Evolutionary conservation across 495 filamentous ascomycete species (phyloP).

Genomic region (Penicillium pancosmium): DNA sequence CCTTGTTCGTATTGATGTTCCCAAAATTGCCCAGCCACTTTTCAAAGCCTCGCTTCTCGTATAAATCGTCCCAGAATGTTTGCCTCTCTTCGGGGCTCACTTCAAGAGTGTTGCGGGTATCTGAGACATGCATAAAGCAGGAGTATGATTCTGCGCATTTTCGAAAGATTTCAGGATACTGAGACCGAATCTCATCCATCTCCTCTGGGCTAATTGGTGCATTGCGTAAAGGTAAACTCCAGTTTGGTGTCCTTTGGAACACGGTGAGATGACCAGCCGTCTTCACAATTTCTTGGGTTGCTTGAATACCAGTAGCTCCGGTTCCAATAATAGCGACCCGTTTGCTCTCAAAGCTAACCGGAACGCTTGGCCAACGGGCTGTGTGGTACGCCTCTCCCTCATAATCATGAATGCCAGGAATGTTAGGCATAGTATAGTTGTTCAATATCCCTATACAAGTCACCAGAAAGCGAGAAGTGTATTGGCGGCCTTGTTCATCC

Average conservation of each 20-base stretch:
- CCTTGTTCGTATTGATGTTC: conserved; percentile 27
- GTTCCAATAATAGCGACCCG: conserved; percentile 58
- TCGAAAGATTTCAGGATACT: conserved; percentile 47
- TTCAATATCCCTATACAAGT: conserved; percentile 29
- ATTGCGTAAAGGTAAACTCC: conserved; percentile 53
- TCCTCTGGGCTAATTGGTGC: conserved; percentile 43
- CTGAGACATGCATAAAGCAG: conserved; percentile 36
- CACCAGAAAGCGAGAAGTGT: conserved; percentile 26
- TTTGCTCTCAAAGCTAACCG: conserved; percentile 49
- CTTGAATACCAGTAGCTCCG: conserved; percentile 63
- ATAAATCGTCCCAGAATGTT: conserved; percentile 37
- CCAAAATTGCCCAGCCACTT: conserved; percentile 35
- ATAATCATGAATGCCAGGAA: conserved; percentile 57
- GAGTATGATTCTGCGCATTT: conserved; percentile 20
- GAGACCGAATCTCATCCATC: conserved; percentile 40
- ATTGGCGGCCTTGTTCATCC: conserved; percentile 18
- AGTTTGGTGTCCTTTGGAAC: conserved; percentile 58
- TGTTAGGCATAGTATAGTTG: conserved; percentile 34
- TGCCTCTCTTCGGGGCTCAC: conserved; percentile 46
- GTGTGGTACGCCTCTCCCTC: conserved; percentile 50
- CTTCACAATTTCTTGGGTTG: conserved; percentile 48
- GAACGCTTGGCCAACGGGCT: conserved; percentile 42
- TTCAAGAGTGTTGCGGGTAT: conserved; percentile 44
- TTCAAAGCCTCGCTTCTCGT: conserved; percentile 36
- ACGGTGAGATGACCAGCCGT: conserved; percentile 45